Conservation (phyloP, 495 filamentous ascomycete species). For the Penicillium salamii region DNA sequence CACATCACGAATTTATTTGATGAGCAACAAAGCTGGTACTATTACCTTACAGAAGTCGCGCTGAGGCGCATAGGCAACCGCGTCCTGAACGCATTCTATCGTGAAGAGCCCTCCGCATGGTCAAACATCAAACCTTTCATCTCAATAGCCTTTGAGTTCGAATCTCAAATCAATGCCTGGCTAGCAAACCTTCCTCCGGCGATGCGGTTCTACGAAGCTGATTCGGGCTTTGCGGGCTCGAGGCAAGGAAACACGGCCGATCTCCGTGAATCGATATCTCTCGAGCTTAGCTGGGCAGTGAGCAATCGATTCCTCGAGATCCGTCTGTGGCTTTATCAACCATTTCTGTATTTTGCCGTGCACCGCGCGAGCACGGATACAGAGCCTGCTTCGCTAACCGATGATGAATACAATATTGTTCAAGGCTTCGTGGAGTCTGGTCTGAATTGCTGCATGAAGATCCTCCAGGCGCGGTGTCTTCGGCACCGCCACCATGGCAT, state of each 20-base stretch:
- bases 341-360: slow-evolving; percentile 1
- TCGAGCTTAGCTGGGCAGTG: slow-evolving; percentile 9
- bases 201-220: slow-evolving; percentile 3
- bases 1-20: slow-evolving; percentile 3
- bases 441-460: slow-evolving; percentile 2
- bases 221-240: not conserved
- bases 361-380: not conserved
- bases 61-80: slow-evolving; percentile 22
- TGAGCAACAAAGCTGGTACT: slow-evolving; percentile 26
- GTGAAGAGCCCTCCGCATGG: not conserved
- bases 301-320: slow-evolving; percentile 9
- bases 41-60: slow-evolving; percentile 34
- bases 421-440: slow-evolving; percentile 5
- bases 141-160: slow-evolving; percentile 6
- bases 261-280: not conserved
- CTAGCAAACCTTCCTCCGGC: slow-evolving; percentile 7
- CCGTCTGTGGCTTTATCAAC: slow-evolving; percentile 9
- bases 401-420: not conserved
- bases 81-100: slow-evolving; percentile 9
- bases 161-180: slow-evolving; percentile 6
- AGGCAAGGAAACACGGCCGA: not conserved
- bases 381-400: not conserved
- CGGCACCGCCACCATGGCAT: slow-evolving; percentile 13
- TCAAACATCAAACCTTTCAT: slow-evolving; percentile 8
- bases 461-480: slow-evolving; percentile 8